A percentile compares a stretch with the other conserved stretches of the same genome.
phyloP scores from a whole-genome alignment of 495 filamentous ascomycete species.

The Bacidia rubella region DNA sequence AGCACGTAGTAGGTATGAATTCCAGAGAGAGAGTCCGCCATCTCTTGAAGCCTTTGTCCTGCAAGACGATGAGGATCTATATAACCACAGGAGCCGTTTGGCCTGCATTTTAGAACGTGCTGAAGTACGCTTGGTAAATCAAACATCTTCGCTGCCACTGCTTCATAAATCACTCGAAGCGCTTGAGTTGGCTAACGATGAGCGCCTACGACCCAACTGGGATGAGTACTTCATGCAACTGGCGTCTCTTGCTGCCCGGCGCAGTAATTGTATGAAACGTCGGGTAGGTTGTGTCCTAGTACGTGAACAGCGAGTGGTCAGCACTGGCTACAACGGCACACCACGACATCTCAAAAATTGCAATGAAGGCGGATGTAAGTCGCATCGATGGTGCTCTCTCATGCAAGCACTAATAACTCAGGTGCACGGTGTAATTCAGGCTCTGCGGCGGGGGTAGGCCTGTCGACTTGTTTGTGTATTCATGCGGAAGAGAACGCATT shows the following conservation, averaged over 20 bases:
- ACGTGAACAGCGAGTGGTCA: conserved; percentile 72
- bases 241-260: conserved; percentile 76
- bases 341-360: conserved; percentile 78
- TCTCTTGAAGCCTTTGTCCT: conserved; percentile 65
- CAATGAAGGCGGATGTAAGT: conserved; percentile 78
- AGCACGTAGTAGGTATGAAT: conserved; percentile 8
- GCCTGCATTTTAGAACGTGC: conserved; percentile 64
- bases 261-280: conserved; percentile 96
- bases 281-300: conserved; percentile 94
- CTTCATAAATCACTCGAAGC: conserved; percentile 53
- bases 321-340: conserved; percentile 96
- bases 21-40: conserved; percentile 23
- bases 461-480: conserved; percentile 82
- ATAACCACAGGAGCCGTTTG: conserved; percentile 48
- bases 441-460: conserved; percentile 50
- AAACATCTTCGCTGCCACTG: conserved; percentile 52
- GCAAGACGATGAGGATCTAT: conserved; percentile 65
- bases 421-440: conserved; percentile 69
- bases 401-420: conserved; percentile 15
- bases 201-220: conserved; percentile 83
- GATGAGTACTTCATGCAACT: conserved; percentile 97
- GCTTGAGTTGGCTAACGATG: conserved; percentile 61
- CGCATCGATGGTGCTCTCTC: neutral
- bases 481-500: conserved; percentile 97
- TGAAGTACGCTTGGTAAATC: conserved; percentile 74